A percentile compares a stretch with the other conserved stretches of the same genome.
Evolutionary conservation across 2,329 filamentous ascomycete species (phyloP).

Genomic region (Lasiodiplodia sp.): DNA sequence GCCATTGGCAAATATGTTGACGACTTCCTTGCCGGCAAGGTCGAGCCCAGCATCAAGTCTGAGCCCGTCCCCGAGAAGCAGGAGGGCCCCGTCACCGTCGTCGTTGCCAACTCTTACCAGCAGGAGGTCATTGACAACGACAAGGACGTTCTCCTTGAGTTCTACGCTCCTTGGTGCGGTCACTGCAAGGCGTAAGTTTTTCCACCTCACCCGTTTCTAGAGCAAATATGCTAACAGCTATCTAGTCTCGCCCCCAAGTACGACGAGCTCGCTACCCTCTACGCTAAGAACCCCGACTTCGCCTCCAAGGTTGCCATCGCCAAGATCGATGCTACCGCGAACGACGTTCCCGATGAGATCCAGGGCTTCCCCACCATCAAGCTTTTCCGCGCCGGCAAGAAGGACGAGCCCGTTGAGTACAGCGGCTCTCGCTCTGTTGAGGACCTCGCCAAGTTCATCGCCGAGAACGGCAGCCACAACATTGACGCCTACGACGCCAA

Average conservation of each 20-base stretch:
- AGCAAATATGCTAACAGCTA: constrained; percentile 24
- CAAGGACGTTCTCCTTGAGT: constrained; percentile 98
- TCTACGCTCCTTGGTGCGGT: constrained; percentile 89
- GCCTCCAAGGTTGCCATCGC: constrained; percentile 70
- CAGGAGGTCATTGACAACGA: constrained; percentile 88
- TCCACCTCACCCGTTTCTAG: background rate
- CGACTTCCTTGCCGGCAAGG: constrained; percentile 83
- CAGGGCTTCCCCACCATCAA: constrained; percentile 99
- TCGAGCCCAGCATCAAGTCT: constrained; percentile 97
- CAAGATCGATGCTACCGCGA: constrained; percentile 95
- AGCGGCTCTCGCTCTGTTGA: constrained; percentile 85
- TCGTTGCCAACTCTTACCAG: constrained; percentile 95
- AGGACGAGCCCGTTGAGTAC: constrained; percentile 86
- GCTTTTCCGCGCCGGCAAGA: constrained; percentile 90
- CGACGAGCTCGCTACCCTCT: constrained; percentile 67
- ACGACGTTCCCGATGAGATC: constrained; percentile 97
- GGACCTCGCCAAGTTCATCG: constrained; percentile 90
- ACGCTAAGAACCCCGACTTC: constrained; percentile 57
- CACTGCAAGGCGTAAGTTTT: constrained; percentile 69
- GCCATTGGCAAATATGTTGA: constrained; percentile 83
- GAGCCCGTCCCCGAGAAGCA: constrained; percentile 95
- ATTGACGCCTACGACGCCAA: constrained; percentile 70
- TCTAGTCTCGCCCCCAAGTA: constrained; percentile 69
- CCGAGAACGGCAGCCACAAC: constrained; percentile 93
- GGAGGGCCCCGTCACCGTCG: constrained; percentile 83